Percentiles rank a stretch among this genome's conserved stretches.
Conservation (phyloP, 1,284 basidiomycete genomes). For the Irpex sp. region DNA sequence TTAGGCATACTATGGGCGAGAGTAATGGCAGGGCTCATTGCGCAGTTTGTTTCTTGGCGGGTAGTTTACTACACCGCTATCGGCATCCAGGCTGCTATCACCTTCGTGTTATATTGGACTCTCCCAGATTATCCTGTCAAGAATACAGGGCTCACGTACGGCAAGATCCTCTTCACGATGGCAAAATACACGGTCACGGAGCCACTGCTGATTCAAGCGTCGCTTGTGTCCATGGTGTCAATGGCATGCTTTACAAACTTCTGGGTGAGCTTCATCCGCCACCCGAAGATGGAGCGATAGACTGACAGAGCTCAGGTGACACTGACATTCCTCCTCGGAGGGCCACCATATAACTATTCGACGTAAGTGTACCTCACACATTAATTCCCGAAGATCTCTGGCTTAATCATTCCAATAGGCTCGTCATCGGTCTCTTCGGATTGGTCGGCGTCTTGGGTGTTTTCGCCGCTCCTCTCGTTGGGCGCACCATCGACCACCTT, state of each 20-base stretch:
- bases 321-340: constrained; percentile 49
- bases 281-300: neutral
- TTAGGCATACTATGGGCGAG: constrained; percentile 47
- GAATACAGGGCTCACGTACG: constrained; percentile 38
- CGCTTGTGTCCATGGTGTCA: constrained; percentile 38
- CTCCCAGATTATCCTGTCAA: constrained; percentile 53
- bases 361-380: constrained; percentile 25
- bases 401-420: constrained; percentile 19
- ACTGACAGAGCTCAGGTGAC: constrained; percentile 35
- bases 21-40: constrained; percentile 45
- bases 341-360: constrained; percentile 43
- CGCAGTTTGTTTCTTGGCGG: constrained; percentile 42
- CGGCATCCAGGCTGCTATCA: constrained; percentile 35
- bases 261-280: constrained; percentile 32
- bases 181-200: constrained; percentile 44
- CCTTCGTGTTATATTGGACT: constrained; percentile 36
- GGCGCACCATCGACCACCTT: constrained; percentile 46
- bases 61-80: constrained; percentile 46
- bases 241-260: constrained; percentile 39
- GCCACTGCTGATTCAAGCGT: constrained; percentile 47
- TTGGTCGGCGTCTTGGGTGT: constrained; percentile 48
- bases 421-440: constrained; percentile 54
- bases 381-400: neutral
- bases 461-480: constrained; percentile 43
- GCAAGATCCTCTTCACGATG: constrained; percentile 44